Conservation (phyloP, 306 rosid genomes). For the peach (Prunus persica) region Prunus_persica_NCBIv2 NC_034011.1:25360001-25360500, state of each 20-base stretch:
- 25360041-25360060: background rate
- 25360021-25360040: conserved; percentile 25
- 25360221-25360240: background rate
- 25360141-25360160: conserved; percentile 28
- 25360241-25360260: too few species aligned
- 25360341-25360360: background rate
- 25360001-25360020: conserved; percentile 15
- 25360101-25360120: conserved; percentile 23
- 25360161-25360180: conserved; percentile 18
- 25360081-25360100: conserved; percentile 19
- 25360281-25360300: too few species aligned
- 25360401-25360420: too few species aligned
- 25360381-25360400: background rate
- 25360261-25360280: background rate
- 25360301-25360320: background rate
- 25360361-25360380: background rate
- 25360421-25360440: too few species aligned
- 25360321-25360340: background rate
- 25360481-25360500: too few species aligned
- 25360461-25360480: too few species aligned
- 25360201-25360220: background rate
- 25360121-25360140: conserved; percentile 37
- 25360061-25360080: background rate
- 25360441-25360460: too few species aligned
- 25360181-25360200: background rate